These are phyloP conservation scores for Tetradesmus lagerheimii DNA, from an alignment of 139 green algal genomes.

Conservation along the genomic window DNA sequence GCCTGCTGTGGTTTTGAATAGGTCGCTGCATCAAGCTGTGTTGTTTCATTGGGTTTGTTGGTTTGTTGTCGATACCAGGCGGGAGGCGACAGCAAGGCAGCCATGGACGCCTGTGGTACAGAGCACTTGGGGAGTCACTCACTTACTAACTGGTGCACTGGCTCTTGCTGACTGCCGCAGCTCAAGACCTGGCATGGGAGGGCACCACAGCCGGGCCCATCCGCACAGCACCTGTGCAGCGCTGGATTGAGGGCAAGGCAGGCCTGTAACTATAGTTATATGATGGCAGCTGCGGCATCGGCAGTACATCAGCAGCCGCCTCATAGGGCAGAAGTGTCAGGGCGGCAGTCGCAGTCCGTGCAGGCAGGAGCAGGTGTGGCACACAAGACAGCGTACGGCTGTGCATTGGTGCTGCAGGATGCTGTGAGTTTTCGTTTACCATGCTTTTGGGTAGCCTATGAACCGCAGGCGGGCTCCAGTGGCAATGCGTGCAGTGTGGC, in stretches of 20 bases:
- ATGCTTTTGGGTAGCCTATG: too few relatives aligned
- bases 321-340: too few relatives aligned
- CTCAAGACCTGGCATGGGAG: conserved; percentile 48
- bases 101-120: conserved; percentile 51
- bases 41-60: too few relatives aligned
- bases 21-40: too few relatives aligned
- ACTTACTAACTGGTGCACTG: not conserved
- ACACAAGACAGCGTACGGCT: too few relatives aligned
- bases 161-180: conserved; percentile 25
- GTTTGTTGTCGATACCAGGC: too few relatives aligned
- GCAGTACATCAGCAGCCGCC: not conserved
- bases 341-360: not conserved
- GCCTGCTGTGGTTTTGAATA: not conserved
- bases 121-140: too few relatives aligned
- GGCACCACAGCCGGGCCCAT: conserved; percentile 41
- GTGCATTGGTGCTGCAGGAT: too few relatives aligned
- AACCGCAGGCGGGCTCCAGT: too few relatives aligned
- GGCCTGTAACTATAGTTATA: conserved; percentile 3
- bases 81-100: conserved; percentile 51
- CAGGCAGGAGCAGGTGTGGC: not conserved
- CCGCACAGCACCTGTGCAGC: conserved; percentile 20
- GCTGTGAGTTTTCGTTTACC: too few relatives aligned
- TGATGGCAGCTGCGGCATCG: conserved; percentile 5
- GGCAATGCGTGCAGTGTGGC: too few relatives aligned
- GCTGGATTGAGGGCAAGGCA: conserved; percentile 31